Percentiles rank a stretch among this genome's conserved stretches.
These are phyloP conservation scores for Bipolaris victoriae DNA, from an alignment of 2,329 filamentous ascomycete species.

Conservation along the genomic window DNA sequence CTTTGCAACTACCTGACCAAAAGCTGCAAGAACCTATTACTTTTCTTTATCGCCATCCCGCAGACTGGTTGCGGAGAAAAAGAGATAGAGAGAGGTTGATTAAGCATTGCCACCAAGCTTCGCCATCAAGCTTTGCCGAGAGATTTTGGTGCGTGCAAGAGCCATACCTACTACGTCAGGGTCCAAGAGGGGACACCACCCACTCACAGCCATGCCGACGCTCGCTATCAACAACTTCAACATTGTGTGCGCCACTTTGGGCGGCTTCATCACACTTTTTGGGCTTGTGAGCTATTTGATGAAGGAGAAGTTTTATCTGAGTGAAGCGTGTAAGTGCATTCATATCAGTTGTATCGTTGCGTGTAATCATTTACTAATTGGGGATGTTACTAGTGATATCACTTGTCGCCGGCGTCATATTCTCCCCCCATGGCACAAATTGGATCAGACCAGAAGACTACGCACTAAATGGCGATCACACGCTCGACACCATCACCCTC, in stretches of 20 bases:
- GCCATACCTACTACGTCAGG: not conserved
- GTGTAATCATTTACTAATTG: constrained; percentile 12
- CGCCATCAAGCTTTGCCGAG: constrained; percentile 15
- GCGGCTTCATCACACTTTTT: constrained; percentile 89
- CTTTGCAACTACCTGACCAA: not conserved
- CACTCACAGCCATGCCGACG: constrained; percentile 56
- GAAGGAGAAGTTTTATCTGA: constrained; percentile 90
- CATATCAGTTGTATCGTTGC: no score
- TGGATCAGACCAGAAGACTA: constrained; percentile 77
- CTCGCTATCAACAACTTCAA: constrained; percentile 79
- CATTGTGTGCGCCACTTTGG: constrained; percentile 78
- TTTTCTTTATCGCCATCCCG: not conserved
- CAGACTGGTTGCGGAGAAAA: not conserved
- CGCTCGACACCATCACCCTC: constrained; percentile 75
- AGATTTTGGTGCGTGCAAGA: constrained; percentile 4
- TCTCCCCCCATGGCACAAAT: constrained; percentile 79
- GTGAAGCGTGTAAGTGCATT: constrained; percentile 75
- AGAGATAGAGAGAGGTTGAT: not conserved
- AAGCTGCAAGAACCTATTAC: not conserved
- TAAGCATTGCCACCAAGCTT: constrained; percentile 2
- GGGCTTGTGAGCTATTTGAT: constrained; percentile 86
- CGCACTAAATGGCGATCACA: constrained; percentile 62
- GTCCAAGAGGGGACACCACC: no score
- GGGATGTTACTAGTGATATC: constrained; percentile 70
- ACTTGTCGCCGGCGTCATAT: constrained; percentile 75